Evolutionary conservation across 768 basidiomycete genomes (phyloP), one percentile per base, ranked within the genome.

Genomic region (Rhizopogon rudus): DNA sequence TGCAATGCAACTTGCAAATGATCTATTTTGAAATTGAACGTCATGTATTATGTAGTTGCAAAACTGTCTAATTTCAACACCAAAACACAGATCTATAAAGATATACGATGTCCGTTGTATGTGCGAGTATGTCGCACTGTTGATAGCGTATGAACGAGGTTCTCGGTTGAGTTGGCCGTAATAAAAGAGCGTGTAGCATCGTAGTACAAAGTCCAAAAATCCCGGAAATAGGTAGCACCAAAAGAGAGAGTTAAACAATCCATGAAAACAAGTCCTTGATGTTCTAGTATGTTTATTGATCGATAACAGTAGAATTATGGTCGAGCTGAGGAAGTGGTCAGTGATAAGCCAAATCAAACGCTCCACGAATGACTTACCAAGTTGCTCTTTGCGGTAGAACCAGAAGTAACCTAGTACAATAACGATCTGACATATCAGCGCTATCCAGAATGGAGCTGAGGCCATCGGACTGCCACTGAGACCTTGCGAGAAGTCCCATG

Each of bases 331-430:
- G 12, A 29, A 45, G 40, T 6, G 39, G 20, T 37, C 10, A 37
- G 16, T 10, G 9, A 53, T 40, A 14, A 35, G n/a, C 10, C 29
- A 53, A 42, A 43, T 40, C 6, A 3, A 50, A 25, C 5, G 6
- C 17, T 22, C 33, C 9, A 20, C 20, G 40, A 12, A 45, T 10
- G 14, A 77, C 88, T 51, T 67, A 89, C 88, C 71, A 57, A 96
- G 81, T 69, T 96, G 93, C 72, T 96, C 93, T 74, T 92, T 93
- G 70, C 93, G 85, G 73, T 95, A 96, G 82, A 96, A 95, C 91
- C 91, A 91, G 77, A 94, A 93, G 75, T 96, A 96, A 20, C 93
- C 93, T 57, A 86, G 71, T 55, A 95, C 91, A 65, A 96, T 93
- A 61, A 93, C 70, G 52, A 96, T 65, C 67, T 93, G 91, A 67